These are phyloP conservation scores for Triticum aestivum DNA, from an alignment of 176 grass and related monocot genomes.

Conservation along the genomic window IWGSC_CS_RefSeq_v2.1 NC_057809.1:568266849-568267348, in stretches of 20 bases:
- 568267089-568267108: conserved; percentile 53
- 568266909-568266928: conserved; percentile 29
- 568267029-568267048: conserved; percentile 34
- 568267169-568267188: conserved; percentile 6
- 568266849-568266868: conserved; percentile 96
- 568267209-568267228: conserved; percentile 46
- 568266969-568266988: conserved; percentile 81
- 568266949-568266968: background rate
- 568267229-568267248: conserved; percentile 53
- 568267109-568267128: conserved; percentile 69
- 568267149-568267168: conserved; percentile 54
- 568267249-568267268: conserved; percentile 7
- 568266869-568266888: conserved; percentile 79
- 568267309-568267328: conserved; percentile 59
- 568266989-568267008: conserved; percentile 97
- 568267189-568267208: conserved; percentile 36
- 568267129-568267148: conserved; percentile 70
- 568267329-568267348: conserved; percentile 23
- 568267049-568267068: background rate
- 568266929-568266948: conserved; percentile 49
- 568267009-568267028: conserved; percentile 69
- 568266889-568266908: conserved; percentile 12
- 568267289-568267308: conserved; percentile 37
- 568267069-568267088: conserved; percentile 51
- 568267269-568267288: conserved; percentile 35